Conservation (phyloP, 345 rosid genomes). For the Acer campestre region DNA sequence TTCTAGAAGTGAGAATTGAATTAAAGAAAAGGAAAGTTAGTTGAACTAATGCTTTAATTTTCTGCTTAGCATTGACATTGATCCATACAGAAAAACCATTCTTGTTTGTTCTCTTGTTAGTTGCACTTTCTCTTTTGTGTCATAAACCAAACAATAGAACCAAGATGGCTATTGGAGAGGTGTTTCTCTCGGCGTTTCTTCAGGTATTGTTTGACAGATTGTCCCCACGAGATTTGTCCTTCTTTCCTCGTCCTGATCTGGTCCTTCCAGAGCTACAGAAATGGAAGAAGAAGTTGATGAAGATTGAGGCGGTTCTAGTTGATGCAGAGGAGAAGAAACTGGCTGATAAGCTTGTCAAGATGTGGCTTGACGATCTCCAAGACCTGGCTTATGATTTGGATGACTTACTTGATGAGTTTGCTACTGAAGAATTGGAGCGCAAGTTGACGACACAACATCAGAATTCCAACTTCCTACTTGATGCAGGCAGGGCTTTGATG, state of each 20-base stretch:
- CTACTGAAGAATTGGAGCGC: constrained; percentile 11
- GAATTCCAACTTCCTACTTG: background rate
- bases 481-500: background rate
- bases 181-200: background rate
- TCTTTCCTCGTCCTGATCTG: background rate
- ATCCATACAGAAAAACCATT: background rate
- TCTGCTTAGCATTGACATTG: background rate
- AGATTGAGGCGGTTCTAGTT: constrained; percentile 6
- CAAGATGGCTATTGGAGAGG: background rate
- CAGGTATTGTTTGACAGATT: background rate
- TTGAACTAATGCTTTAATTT: too few relatives aligned
- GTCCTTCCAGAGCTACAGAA: background rate
- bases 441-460: constrained; percentile 1
- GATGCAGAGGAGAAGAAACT: constrained; percentile 29
- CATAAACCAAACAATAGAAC: background rate
- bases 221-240: background rate
- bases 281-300: background rate
- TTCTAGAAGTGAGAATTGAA: too few relatives aligned
- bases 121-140: background rate
- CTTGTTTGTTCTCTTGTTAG: background rate
- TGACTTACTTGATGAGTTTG: constrained; percentile 28
- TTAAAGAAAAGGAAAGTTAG: too few relatives aligned
- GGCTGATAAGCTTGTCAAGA: constrained; percentile 13
- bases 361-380: constrained; percentile 20
- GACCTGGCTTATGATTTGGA: constrained; percentile 25